Conservation (phyloP, 371 early-diverging fungal species). For the Mucor saturninus region DNA sequence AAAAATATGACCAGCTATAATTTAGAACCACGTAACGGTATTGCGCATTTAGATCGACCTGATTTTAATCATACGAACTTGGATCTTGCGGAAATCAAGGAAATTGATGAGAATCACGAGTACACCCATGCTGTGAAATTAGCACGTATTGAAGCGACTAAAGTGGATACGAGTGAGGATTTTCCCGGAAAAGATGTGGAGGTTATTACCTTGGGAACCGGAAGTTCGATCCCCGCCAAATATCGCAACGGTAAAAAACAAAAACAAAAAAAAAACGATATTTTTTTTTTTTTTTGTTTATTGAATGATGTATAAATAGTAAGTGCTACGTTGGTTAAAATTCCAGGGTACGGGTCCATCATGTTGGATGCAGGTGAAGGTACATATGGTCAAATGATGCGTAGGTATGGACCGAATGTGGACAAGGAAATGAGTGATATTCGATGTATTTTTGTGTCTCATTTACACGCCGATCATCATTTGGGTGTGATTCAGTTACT, state of each 20-base stretch:
- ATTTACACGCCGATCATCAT: conserved; percentile 99
- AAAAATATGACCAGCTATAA: conserved; percentile 34
- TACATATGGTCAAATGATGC: conserved; percentile 90
- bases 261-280: background rate
- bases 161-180: conserved; percentile 18
- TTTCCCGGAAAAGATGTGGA: conserved; percentile 60
- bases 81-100: conserved; percentile 21
- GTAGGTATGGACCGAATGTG: conserved; percentile 68
- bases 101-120: conserved; percentile 32
- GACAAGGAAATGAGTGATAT: conserved; percentile 59
- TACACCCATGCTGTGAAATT: conserved; percentile 32
- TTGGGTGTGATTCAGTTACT: conserved; percentile 87
- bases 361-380: conserved; percentile 98
- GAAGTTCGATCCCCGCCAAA: conserved; percentile 95
- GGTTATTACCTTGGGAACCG: conserved; percentile 91
- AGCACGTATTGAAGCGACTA: conserved; percentile 38
- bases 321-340: conserved; percentile 78
- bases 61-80: conserved; percentile 34
- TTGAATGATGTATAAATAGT: conserved; percentile 52
- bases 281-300: conserved; percentile 14
- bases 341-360: conserved; percentile 65
- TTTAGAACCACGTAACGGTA: conserved; percentile 37
- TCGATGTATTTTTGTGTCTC: conserved; percentile 90
- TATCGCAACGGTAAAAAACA: conserved; percentile 86
- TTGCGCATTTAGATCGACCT: conserved; percentile 9